phyloP scores from a whole-genome alignment of 805 yeast genomes.

The Lipomyces chichibuensis region DNA sequence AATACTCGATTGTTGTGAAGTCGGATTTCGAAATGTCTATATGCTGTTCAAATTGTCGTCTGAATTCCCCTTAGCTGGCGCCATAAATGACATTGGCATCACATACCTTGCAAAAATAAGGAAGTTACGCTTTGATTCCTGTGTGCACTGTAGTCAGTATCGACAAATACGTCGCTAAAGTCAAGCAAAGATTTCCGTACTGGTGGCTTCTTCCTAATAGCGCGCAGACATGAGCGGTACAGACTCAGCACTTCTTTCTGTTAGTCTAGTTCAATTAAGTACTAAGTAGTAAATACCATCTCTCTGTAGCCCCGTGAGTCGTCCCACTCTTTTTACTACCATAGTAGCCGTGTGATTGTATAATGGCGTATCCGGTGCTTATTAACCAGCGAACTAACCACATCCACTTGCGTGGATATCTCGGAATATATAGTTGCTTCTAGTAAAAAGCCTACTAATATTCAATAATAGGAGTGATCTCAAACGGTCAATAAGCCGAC shows the following conservation, averaged over 20 bases:
- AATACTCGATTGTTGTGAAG: slow-evolving; percentile 82
- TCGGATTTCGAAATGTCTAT: slow-evolving; percentile 67
- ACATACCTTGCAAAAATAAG: slow-evolving; percentile 50
- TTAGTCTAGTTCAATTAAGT: neutral
- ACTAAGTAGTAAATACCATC: slow-evolving; percentile 44
- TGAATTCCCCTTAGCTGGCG: neutral
- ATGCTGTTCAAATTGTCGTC: slow-evolving; percentile 64
- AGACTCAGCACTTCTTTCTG: slow-evolving; percentile 47
- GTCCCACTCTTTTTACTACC: slow-evolving; percentile 8
- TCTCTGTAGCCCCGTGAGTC: slow-evolving; percentile 44
- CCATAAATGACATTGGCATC: too few species aligned
- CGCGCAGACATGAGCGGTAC: slow-evolving; percentile 55
- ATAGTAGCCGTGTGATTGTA: neutral
- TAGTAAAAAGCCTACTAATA: neutral
- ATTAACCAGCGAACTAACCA: neutral
- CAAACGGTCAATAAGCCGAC: neutral
- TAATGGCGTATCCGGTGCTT: too few species aligned
- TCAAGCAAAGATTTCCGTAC: slow-evolving; percentile 29
- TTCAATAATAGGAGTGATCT: neutral
- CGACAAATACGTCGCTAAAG: neutral
- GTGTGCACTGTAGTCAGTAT: neutral
- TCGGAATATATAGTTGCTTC: neutral
- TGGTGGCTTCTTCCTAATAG: slow-evolving; percentile 52
- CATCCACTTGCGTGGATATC: neutral
- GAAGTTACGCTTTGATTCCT: slow-evolving; percentile 51